Conservation (phyloP, 768 basidiomycete genomes). For the Mycena galopus region DNA sequence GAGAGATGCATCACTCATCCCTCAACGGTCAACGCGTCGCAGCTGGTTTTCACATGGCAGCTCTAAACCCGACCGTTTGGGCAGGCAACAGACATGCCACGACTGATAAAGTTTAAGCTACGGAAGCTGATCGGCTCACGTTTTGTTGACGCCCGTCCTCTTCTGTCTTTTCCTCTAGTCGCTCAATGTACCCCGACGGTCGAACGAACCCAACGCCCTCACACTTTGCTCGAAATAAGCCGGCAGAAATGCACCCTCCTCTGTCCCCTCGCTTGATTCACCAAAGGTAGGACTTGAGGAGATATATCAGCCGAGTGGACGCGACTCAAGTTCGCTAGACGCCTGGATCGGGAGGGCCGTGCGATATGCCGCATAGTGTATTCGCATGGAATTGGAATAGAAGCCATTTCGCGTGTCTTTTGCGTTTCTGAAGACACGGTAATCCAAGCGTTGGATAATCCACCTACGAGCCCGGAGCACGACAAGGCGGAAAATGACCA, state of each 20-base stretch:
- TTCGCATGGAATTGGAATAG: constrained; percentile 2
- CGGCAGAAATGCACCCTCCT: constrained; percentile 9
- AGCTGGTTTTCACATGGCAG: background rate
- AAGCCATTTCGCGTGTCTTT: constrained; percentile 10
- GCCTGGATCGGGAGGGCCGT: constrained; percentile 23
- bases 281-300: background rate
- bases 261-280: constrained; percentile 12
- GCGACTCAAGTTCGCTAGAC: background rate
- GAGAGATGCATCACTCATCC: background rate
- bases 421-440: constrained; percentile 23
- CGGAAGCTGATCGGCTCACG: background rate
- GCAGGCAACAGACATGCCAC: background rate
- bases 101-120: background rate
- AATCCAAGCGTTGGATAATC: constrained; percentile 20
- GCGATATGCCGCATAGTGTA: constrained; percentile 27
- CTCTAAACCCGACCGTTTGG: background rate
- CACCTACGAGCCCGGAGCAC: background rate
- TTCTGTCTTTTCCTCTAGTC: background rate
- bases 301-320: too few species aligned
- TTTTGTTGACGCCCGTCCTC: background rate
- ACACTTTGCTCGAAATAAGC: constrained; percentile 17
- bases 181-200: constrained; percentile 20
- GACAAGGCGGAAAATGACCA: constrained; percentile 26
- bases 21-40: background rate
- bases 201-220: constrained; percentile 18